Conservation (phyloP, 805 yeast species). For the Lipomyces kockii region DNA sequence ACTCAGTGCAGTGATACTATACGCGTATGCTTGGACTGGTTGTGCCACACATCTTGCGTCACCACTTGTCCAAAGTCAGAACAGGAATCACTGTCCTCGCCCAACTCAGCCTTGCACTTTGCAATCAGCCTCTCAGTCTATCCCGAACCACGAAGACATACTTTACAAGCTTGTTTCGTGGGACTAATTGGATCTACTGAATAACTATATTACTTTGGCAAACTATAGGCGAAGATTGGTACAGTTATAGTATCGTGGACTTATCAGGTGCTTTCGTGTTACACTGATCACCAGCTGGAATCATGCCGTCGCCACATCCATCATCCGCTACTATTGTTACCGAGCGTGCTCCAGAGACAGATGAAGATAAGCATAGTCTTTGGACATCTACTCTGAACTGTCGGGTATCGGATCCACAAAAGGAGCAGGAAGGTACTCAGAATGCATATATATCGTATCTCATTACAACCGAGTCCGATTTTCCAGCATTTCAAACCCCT, state of each 20-base stretch:
- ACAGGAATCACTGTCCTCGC: background rate
- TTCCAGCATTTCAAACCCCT: conserved; percentile 57
- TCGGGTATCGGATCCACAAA: conserved; percentile 56
- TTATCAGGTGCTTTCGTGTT: background rate
- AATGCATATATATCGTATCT: conserved; percentile 78
- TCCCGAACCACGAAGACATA: background rate
- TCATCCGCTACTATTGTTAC: conserved; percentile 32
- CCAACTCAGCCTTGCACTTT: too few species aligned
- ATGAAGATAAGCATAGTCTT: conserved; percentile 30
- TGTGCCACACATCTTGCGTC: background rate
- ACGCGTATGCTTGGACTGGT: background rate
- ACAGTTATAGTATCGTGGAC: background rate
- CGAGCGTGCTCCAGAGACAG: conserved; percentile 37
- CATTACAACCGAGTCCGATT: conserved; percentile 64
- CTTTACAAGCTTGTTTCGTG: background rate
- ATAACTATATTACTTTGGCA: background rate
- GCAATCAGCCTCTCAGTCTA: background rate
- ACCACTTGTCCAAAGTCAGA: background rate
- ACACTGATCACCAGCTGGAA: background rate
- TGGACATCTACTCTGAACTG: conserved; percentile 34
- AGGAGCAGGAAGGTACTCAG: conserved; percentile 69
- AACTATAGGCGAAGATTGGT: background rate
- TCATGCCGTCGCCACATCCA: conserved; percentile 19
- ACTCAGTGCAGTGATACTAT: background rate
- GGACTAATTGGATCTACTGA: background rate